A percentile compares a stretch with the other conserved stretches of the same genome.
phyloP scores from a whole-genome alignment of 176 grass and related monocot species.

The Hsuehochloa calcarea region DNA sequence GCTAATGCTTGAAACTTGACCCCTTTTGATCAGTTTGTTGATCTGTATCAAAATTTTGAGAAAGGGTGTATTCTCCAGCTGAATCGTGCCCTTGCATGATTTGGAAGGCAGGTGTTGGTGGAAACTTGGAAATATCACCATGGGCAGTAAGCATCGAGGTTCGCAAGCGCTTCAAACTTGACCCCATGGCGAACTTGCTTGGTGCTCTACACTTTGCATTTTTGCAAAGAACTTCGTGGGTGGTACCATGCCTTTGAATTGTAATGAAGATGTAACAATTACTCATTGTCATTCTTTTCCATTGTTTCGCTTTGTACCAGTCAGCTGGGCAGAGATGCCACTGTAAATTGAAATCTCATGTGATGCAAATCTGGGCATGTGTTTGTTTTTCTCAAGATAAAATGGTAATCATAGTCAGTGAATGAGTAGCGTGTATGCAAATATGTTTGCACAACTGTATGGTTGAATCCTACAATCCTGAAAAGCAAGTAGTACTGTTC shows the following conservation, averaged over 20 bases:
- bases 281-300: not conserved
- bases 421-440: not conserved
- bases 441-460: no score
- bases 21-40: no score
- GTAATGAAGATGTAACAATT: not conserved
- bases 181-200: not conserved
- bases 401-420: not conserved
- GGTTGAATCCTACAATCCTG: not conserved
- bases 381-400: no score
- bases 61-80: not conserved
- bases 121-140: no score
- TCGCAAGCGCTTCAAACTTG: not conserved
- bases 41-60: not conserved
- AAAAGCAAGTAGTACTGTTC: not conserved
- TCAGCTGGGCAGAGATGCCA: not conserved
- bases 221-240: not conserved
- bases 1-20: no score
- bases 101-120: no score
- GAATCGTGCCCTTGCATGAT: no score
- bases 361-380: not conserved
- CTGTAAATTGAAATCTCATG: not conserved
- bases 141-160: no score
- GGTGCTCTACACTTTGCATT: not conserved
- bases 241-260: not conserved
- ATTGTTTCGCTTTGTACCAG: not conserved